These are phyloP conservation scores for Monosporozyma yasuniensis DNA, from an alignment of 805 yeast genomes.

Conservation along the genomic window DNA sequence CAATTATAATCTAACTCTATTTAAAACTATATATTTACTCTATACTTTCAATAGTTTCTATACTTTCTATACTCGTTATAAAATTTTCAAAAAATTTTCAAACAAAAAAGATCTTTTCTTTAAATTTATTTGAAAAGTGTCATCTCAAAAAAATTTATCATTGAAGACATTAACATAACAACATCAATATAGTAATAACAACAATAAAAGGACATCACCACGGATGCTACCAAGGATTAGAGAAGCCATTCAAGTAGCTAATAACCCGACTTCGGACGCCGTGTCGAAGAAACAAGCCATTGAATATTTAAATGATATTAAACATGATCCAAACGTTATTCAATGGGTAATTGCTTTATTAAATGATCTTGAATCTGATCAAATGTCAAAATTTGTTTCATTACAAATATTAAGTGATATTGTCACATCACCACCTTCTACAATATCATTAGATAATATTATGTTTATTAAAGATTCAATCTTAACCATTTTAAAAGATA, in stretches of 20 bases:
- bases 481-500: conserved; percentile 18
- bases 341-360: conserved; percentile 21
- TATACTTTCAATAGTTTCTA: background rate
- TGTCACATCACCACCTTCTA: conserved; percentile 3
- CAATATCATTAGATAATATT: conserved; percentile 6
- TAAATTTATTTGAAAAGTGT: background rate
- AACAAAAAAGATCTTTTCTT: too few species aligned
- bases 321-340: conserved; percentile 20
- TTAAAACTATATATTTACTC: too few species aligned
- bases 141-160: background rate
- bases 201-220: background rate
- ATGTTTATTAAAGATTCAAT: conserved; percentile 17
- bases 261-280: conserved; percentile 57
- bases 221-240: conserved; percentile 49
- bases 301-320: conserved; percentile 25
- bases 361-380: conserved; percentile 19
- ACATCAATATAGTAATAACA: background rate
- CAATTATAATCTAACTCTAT: too few species aligned
- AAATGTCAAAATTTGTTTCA: conserved; percentile 27
- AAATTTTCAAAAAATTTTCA: background rate
- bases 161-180: background rate
- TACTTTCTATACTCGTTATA: background rate
- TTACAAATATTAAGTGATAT: conserved; percentile 27
- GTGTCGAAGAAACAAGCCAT: conserved; percentile 49
- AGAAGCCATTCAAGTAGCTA: conserved; percentile 81